A percentile compares a stretch with the other conserved stretches of the same genome.
Conservation (phyloP, 2,329 filamentous ascomycete genomes). For the Macrophomina tecta region DNA sequence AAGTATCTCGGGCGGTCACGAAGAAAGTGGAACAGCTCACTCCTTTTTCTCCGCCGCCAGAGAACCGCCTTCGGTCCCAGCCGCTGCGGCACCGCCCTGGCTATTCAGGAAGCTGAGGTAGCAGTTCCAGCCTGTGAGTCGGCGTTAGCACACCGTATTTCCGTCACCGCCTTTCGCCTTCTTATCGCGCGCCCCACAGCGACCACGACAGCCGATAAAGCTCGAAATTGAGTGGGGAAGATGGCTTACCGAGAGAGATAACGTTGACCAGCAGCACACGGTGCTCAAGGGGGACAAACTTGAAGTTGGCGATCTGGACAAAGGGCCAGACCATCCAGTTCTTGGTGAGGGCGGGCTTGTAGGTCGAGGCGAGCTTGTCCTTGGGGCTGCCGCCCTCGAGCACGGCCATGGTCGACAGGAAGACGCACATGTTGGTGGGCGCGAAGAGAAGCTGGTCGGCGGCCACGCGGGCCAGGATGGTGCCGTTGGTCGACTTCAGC, state of each 20-base stretch:
- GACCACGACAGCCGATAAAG: background rate
- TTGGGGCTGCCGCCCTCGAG: constrained; percentile 70
- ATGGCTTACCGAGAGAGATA: constrained; percentile 67
- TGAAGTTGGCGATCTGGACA: constrained; percentile 88
- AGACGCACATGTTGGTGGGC: constrained; percentile 79
- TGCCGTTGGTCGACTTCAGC: constrained; percentile 67
- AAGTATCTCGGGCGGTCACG: background rate
- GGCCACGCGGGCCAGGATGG: constrained; percentile 78
- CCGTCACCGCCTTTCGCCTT: constrained; percentile 14
- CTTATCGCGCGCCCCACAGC: constrained; percentile 17
- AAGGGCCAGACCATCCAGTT: constrained; percentile 90
- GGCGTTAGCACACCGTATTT: constrained; percentile 17
- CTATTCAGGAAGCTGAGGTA: constrained; percentile 48
- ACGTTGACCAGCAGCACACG: constrained; percentile 87
- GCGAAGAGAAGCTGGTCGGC: constrained; percentile 82
- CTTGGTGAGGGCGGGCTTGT: constrained; percentile 73
- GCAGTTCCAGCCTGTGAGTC: constrained; percentile 47
- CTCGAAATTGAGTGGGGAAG: constrained; percentile 1
- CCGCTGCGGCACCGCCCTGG: constrained; percentile 34
- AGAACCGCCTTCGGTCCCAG: constrained; percentile 15
- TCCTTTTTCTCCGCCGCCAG: constrained; percentile 25
- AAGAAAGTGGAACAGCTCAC: constrained; percentile 3
- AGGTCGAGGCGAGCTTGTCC: constrained; percentile 76
- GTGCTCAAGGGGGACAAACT: constrained; percentile 81
- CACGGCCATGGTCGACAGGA: constrained; percentile 83